Evolutionary conservation across 768 basidiomycete species (phyloP), one percentile per base, ranked within the genome.

Genomic region (Leucosporidium creatinivorum): DNA sequence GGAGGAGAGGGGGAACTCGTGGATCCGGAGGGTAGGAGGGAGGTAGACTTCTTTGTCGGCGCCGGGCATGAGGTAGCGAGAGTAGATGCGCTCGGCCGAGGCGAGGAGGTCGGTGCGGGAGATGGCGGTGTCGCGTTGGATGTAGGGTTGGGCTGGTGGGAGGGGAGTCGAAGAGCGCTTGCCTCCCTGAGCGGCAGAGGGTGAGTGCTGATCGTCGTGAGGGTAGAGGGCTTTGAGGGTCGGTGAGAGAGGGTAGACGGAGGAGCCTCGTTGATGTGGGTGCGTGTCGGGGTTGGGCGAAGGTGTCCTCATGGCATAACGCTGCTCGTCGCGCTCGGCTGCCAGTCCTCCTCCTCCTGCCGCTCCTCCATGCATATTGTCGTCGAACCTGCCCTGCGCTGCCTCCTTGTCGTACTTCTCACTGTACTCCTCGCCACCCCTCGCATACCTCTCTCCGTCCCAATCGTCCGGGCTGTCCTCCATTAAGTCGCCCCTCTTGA

Each of bases 11-110:
- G 93, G 92, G 82, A 99, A 98, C 30, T 84, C 83, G 78, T 93
- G 86, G 75, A 98, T 87, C 59, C 96, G 89, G 54, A 99, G 84
- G 28, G 89, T 84, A 1, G 93, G 89, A 0, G 96, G 96, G 25
- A 99, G 87, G 77, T 98, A 98, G 59, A 99, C 93, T 81, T 98
- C 94, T 78, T 97, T 94, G 79, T 92, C 93, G 77, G 93, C 89
- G 18, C 86, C 85, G 21, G 87, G 85, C 69, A 89, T 86, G 67
- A 99, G 87, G 80, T 98, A 98, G 62, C 93, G 87, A 77, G 87
- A 87, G 81, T 87, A 98, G 73, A 99, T 97, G 75, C 93, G 90
- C 76, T 98, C 96, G 15, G 94, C 96, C 36, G 89, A 91, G 12
- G 88, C 88, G 73, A 97, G 85, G 74, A 98, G 84, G 79, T 97